Evolutionary conservation across 2,329 filamentous ascomycete species (phyloP).

Genomic region (Albifimbria verrucaria): DNA sequence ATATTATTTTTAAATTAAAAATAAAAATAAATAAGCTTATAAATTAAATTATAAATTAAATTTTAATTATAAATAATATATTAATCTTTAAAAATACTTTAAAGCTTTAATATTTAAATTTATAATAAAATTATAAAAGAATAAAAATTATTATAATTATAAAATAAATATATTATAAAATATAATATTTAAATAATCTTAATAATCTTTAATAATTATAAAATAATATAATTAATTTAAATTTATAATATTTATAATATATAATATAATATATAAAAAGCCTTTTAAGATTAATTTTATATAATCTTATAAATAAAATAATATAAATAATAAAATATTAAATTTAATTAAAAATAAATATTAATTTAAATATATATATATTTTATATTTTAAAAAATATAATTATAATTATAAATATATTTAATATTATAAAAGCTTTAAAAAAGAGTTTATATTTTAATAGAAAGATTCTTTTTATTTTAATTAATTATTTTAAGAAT

Average conservation of each 20-base stretch:
- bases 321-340: neutral
- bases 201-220: no score
- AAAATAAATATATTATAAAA: neutral
- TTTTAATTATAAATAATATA: constrained; percentile 13
- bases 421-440: constrained; percentile 1
- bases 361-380: neutral
- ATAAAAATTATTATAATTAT: constrained; percentile 11
- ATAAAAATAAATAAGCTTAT: neutral
- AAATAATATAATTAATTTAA: no score
- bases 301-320: neutral
- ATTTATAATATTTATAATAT: no score
- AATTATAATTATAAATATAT: no score
- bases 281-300: neutral
- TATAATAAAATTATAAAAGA: neutral
- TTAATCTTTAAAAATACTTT: neutral
- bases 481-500: neutral
- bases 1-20: neutral
- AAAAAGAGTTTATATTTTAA: constrained; percentile 2
- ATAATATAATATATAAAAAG: neutral
- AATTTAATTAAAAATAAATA: neutral
- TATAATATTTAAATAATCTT: constrained; percentile 1
- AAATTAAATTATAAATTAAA: neutral
- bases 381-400: constrained; percentile 1
- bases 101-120: neutral
- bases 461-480: no score